Percentiles rank a stretch among this genome's conserved stretches.
Evolutionary conservation across 164 flowering plant species (phyloP).

Genomic region (Aristolochia fimbriata): DNA sequence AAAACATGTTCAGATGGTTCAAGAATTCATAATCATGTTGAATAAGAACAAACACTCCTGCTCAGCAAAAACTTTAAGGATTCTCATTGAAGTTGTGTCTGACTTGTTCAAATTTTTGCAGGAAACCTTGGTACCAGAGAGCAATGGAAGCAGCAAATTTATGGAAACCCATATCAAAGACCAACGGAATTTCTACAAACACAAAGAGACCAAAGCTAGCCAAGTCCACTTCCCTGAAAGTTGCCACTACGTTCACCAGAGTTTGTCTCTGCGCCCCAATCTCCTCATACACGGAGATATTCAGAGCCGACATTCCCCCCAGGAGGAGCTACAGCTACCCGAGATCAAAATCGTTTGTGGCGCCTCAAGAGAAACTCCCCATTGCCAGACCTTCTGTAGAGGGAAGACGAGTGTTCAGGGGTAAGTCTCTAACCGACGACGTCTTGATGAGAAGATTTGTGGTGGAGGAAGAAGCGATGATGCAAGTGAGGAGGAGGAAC

Average conservation of each 20-base stretch:
- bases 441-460: slow-evolving; percentile 87
- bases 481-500: slow-evolving; percentile 61
- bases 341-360: slow-evolving; percentile 27
- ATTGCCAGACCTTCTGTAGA: slow-evolving; percentile 34
- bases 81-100: background rate
- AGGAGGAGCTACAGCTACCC: slow-evolving; percentile 77
- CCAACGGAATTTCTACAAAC: slow-evolving; percentile 19
- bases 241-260: slow-evolving; percentile 70
- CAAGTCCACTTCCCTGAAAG: slow-evolving; percentile 63
- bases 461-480: slow-evolving; percentile 84
- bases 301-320: slow-evolving; percentile 55
- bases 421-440: slow-evolving; percentile 80
- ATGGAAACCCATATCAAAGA: slow-evolving; percentile 46
- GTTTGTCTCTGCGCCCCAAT: slow-evolving; percentile 90
- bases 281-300: slow-evolving; percentile 76
- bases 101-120: slow-evolving; percentile 9
- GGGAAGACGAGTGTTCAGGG: slow-evolving; percentile 58
- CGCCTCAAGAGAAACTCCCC: slow-evolving; percentile 15
- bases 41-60: background rate
- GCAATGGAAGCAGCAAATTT: slow-evolving; percentile 62
- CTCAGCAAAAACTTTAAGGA: no score
- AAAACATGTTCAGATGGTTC: background rate
- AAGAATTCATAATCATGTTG: background rate
- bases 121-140: slow-evolving; percentile 90
- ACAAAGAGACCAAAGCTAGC: slow-evolving; percentile 34